Percentiles rank a stretch among this genome's conserved stretches.
These are phyloP conservation scores for Suhomyces chickasaworum DNA, from an alignment of 1,139 yeast genomes.

Conservation along the genomic window DNA sequence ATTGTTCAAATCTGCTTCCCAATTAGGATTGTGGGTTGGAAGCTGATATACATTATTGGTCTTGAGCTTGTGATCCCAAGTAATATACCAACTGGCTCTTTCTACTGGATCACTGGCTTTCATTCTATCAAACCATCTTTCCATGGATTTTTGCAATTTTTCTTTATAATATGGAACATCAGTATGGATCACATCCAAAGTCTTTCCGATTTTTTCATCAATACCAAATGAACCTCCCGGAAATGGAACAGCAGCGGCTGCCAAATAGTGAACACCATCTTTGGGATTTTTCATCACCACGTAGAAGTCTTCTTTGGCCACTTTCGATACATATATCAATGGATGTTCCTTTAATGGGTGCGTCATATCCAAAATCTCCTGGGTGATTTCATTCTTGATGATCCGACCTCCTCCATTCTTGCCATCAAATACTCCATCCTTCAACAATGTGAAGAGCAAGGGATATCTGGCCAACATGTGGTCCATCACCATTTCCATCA, in stretches of 20 bases:
- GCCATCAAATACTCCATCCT: conserved; percentile 27
- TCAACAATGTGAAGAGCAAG: conserved; percentile 55
- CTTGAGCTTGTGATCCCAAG: conserved; percentile 68
- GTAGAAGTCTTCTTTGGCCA: conserved; percentile 77
- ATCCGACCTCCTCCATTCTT: conserved; percentile 33
- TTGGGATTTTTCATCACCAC: conserved; percentile 53
- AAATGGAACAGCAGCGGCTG: conserved; percentile 76
- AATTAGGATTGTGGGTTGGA: conserved; percentile 32
- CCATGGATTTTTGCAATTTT: conserved; percentile 71
- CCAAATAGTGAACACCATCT: conserved; percentile 63
- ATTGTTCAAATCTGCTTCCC: conserved; percentile 34
- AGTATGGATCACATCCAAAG: conserved; percentile 63
- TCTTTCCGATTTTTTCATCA: conserved; percentile 57
- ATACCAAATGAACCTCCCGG: conserved; percentile 78
- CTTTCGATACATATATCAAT: conserved; percentile 58
- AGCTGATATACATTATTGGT: conserved; percentile 57
- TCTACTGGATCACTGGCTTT: conserved; percentile 64
- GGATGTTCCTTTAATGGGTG: conserved; percentile 65
- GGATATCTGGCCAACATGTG: conserved; percentile 68
- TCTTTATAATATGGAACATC: conserved; percentile 74
- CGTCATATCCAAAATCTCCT: conserved; percentile 61
- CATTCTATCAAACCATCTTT: conserved; percentile 67
- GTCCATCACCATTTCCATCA: conserved; percentile 61
- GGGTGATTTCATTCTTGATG: conserved; percentile 61
- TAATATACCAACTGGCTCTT: conserved; percentile 74